These are phyloP conservation scores for Citrus reticulata DNA, from an alignment of 345 rosid species.

Conservation along the genomic window DNA sequence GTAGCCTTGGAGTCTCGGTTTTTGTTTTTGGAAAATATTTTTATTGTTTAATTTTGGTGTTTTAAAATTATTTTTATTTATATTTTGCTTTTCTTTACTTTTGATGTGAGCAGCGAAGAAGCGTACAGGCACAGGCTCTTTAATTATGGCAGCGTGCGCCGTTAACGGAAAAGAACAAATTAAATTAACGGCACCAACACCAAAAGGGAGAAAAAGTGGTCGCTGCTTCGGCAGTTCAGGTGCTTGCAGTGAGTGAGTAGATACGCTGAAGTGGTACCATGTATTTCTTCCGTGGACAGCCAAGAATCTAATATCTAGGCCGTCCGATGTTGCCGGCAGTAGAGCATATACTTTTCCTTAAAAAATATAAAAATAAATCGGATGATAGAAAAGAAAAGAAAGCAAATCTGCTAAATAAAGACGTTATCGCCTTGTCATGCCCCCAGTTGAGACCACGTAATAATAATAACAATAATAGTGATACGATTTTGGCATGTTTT, in stretches of 20 bases:
- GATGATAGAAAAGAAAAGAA: background rate
- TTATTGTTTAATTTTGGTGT: constrained; percentile 18
- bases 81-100: background rate
- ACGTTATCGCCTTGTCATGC: background rate
- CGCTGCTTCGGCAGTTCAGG: background rate
- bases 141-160: constrained; percentile 24
- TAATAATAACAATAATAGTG: background rate
- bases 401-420: background rate
- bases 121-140: background rate
- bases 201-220: constrained; percentile 3
- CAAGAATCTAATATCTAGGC: background rate
- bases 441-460: background rate
- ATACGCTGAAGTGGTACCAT: background rate
- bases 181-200: constrained; percentile 35
- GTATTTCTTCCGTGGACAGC: background rate
- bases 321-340: background rate
- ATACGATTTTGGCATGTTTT: background rate
- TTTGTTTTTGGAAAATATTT: background rate
- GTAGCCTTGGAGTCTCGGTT: background rate
- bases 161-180: constrained; percentile 37
- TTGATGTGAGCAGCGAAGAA: background rate
- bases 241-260: background rate
- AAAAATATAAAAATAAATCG: background rate
- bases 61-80: background rate
- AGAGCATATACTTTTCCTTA: no score